phyloP scores from a whole-genome alignment of 2,329 filamentous ascomycete genomes.

The Coccinonectria pachysandricola region DNA sequence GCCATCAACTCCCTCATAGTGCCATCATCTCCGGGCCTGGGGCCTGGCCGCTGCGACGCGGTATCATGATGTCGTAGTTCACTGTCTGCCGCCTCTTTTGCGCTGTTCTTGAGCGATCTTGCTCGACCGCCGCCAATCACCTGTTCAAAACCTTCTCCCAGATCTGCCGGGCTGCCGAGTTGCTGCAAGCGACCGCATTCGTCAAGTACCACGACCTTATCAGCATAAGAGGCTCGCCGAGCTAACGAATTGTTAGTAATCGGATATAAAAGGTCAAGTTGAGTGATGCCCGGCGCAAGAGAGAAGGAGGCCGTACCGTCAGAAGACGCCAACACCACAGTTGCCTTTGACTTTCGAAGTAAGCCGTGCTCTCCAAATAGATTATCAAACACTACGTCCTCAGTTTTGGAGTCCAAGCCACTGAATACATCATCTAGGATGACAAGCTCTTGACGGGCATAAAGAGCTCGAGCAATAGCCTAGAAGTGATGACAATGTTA shows the following conservation, averaged over 20 bases:
- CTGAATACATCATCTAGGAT: conserved; percentile 24
- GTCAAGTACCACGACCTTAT: background rate
- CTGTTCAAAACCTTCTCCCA: background rate
- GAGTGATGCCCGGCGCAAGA: conserved; percentile 7
- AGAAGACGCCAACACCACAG: conserved; percentile 6
- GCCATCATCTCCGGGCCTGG: background rate
- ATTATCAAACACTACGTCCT: conserved; percentile 13
- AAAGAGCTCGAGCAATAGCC: conserved; percentile 21
- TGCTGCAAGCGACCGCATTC: background rate
- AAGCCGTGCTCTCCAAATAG: conserved; percentile 16
- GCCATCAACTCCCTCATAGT: background rate
- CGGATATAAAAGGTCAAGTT: fast-evolving
- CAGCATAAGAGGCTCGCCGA: no score
- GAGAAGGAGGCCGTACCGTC: conserved; percentile 6
- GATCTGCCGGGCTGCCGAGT: background rate
- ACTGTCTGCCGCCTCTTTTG: no score
- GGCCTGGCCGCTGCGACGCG: no score
- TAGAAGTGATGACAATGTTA: no score
- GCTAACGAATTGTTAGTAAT: background rate
- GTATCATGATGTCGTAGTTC: no score
- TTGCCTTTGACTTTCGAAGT: conserved; percentile 10
- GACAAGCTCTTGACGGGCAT: conserved; percentile 14
- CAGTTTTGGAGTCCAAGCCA: conserved; percentile 20
- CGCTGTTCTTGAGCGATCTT: no score
- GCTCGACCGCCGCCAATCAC: background rate